These are phyloP conservation scores for Podosphaera fusca DNA, from an alignment of 2,329 filamentous ascomycete genomes.

Conservation along the genomic window DNA sequence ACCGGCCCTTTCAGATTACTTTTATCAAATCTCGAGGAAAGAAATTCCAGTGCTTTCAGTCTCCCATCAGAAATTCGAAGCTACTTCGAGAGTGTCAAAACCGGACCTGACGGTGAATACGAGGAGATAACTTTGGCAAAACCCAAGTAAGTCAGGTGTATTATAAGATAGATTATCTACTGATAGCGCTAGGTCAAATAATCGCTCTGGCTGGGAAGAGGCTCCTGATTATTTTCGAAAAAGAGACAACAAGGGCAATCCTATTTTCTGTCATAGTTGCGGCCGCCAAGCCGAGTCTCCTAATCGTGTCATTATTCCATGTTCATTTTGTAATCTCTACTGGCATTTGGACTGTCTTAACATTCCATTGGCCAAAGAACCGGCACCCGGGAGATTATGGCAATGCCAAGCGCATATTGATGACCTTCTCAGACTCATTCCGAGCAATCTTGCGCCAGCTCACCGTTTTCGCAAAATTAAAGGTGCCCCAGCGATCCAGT, in stretches of 20 bases:
- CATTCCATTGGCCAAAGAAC: conserved; percentile 59
- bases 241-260: conserved; percentile 47
- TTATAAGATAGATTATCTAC: neutral
- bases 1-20: conserved; percentile 36
- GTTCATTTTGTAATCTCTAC: conserved; percentile 56
- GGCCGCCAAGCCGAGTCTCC: conserved; percentile 36
- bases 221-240: conserved; percentile 42
- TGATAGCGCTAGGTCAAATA: conserved; percentile 17
- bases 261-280: conserved; percentile 59
- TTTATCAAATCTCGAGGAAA: conserved; percentile 39
- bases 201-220: conserved; percentile 29
- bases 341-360: conserved; percentile 81
- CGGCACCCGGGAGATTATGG: conserved; percentile 52
- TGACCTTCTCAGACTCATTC: conserved; percentile 40
- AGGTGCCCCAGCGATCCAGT: conserved; percentile 26
- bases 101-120: conserved; percentile 57
- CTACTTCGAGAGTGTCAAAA: conserved; percentile 58
- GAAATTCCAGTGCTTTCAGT: conserved; percentile 47
- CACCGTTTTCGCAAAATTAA: conserved; percentile 39
- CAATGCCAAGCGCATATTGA: conserved; percentile 74
- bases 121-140: conserved; percentile 37
- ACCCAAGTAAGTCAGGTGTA: conserved; percentile 29
- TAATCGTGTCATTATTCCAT: conserved; percentile 54
- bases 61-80: conserved; percentile 50
- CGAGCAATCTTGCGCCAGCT: conserved; percentile 31